Evolutionary conservation across 1,284 basidiomycete species (phyloP).

Genomic region (Malassezia japonica): DNA sequence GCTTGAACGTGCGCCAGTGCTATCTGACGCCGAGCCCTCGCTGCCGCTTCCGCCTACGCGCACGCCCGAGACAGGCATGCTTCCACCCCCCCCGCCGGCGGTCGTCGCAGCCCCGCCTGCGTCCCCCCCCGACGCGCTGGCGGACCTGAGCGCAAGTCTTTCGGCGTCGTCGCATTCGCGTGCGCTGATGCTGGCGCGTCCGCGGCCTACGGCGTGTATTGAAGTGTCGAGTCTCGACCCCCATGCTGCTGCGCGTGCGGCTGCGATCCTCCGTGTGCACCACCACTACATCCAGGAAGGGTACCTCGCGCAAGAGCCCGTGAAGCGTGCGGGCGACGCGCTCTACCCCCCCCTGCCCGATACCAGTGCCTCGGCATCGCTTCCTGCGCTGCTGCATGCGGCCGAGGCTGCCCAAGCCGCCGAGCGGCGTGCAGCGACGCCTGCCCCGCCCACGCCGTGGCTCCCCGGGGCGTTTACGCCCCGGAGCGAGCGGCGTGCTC

Average conservation of each 20-base stretch:
- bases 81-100: background rate
- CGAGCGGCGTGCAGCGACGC: background rate
- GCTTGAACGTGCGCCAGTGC: no score
- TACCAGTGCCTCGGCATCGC: background rate
- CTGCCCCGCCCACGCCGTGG: background rate
- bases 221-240: slow-evolving; percentile 37
- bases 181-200: slow-evolving; percentile 26
- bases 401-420: slow-evolving; percentile 3
- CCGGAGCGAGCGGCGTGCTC: background rate
- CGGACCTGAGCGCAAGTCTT: slow-evolving; percentile 11
- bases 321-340: background rate
- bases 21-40: no score
- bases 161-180: slow-evolving; percentile 19
- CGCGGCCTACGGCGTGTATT: slow-evolving; percentile 29
- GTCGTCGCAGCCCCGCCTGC: background rate
- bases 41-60: no score
- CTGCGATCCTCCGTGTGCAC: slow-evolving; percentile 38
- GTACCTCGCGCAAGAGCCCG: slow-evolving; percentile 14
- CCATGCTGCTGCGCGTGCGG: slow-evolving; percentile 31
- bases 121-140: background rate
- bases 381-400: slow-evolving; percentile 4
- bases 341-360: background rate
- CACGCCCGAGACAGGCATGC: background rate
- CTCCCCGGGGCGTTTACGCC: slow-evolving; percentile 8
- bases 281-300: slow-evolving; percentile 40